These are phyloP conservation scores for Fraxinus angustifolia DNA, from an alignment of 305 asterid genomes.

Conservation along the genomic window DNA sequence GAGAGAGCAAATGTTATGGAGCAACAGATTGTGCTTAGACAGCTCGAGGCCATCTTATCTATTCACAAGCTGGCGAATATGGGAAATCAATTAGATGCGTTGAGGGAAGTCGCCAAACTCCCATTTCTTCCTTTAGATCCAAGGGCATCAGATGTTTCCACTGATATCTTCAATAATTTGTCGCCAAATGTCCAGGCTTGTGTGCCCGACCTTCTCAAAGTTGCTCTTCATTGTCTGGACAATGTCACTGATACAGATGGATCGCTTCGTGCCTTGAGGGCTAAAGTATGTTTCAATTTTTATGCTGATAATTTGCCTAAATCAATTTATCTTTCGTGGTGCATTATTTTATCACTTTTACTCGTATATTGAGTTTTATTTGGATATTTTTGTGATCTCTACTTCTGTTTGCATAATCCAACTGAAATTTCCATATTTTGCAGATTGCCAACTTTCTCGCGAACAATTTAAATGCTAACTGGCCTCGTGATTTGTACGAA, in stretches of 20 bases:
- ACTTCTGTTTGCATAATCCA: conserved; percentile 1
- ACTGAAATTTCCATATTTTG: conserved; percentile 21
- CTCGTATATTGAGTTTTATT: background rate
- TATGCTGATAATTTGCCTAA: background rate
- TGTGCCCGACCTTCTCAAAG: conserved; percentile 84
- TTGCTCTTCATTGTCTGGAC: conserved; percentile 77
- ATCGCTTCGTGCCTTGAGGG: conserved; percentile 83
- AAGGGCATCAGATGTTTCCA: conserved; percentile 52
- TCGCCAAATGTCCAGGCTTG: conserved; percentile 89
- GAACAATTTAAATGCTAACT: conserved; percentile 67
- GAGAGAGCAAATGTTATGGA: conserved; percentile 77
- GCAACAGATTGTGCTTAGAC: conserved; percentile 82
- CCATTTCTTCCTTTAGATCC: conserved; percentile 94
- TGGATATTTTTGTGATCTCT: background rate
- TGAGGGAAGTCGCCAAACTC: conserved; percentile 84
- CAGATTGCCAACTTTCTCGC: conserved; percentile 96
- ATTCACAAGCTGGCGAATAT: conserved; percentile 67
- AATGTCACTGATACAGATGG: conserved; percentile 82
- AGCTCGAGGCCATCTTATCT: conserved; percentile 80
- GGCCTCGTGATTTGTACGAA: conserved; percentile 96
- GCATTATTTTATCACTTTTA: background rate
- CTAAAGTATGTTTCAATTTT: conserved; percentile 49
- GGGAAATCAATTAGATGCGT: conserved; percentile 71
- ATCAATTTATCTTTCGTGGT: background rate
- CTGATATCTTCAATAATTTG: conserved; percentile 54